Evolutionary conservation across 176 grass and related monocot genomes (phyloP).

Genomic region (Paspalum notatum): DNA sequence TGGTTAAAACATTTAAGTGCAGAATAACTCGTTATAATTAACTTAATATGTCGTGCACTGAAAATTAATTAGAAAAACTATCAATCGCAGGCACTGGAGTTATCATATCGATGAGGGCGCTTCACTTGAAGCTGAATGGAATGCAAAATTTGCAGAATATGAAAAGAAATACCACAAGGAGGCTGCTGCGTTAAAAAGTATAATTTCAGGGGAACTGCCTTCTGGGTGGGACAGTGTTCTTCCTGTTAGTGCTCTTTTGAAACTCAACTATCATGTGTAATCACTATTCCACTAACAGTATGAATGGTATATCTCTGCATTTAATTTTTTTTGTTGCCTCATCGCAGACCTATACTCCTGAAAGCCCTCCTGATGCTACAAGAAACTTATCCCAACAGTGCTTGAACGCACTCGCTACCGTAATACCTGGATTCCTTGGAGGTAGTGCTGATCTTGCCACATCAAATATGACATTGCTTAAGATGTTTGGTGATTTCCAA

Average conservation of each 20-base stretch:
- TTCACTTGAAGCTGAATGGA: conserved; percentile 65
- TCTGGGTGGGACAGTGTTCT: conserved; percentile 51
- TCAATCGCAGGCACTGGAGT: conserved; percentile 48
- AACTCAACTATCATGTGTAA: not conserved
- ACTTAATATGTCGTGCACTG: not conserved
- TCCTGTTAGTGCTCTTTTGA: conserved; percentile 37
- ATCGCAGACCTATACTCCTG: conserved; percentile 41
- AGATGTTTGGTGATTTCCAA: conserved; percentile 67
- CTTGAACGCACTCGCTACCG: conserved; percentile 63
- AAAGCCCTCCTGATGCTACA: conserved; percentile 52
- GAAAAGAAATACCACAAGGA: conserved; percentile 61
- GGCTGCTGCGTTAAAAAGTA: conserved; percentile 44
- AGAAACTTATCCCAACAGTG: conserved; percentile 59
- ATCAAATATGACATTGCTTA: conserved; percentile 65
- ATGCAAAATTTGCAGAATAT: conserved; percentile 53
- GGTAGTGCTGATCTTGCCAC: conserved; percentile 67
- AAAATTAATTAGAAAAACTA: conserved; percentile 19
- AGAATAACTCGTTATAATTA: not conserved
- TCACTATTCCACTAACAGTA: not conserved
- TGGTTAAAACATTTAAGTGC: not conserved
- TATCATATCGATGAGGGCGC: conserved; percentile 50
- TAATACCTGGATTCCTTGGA: conserved; percentile 64
- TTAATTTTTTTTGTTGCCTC: not conserved
- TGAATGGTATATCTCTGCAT: conserved; percentile 17
- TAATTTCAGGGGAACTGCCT: conserved; percentile 51